Evolutionary conservation across 352 stramenopile species (phyloP).

Genomic region (Pythium diclinum): DNA sequence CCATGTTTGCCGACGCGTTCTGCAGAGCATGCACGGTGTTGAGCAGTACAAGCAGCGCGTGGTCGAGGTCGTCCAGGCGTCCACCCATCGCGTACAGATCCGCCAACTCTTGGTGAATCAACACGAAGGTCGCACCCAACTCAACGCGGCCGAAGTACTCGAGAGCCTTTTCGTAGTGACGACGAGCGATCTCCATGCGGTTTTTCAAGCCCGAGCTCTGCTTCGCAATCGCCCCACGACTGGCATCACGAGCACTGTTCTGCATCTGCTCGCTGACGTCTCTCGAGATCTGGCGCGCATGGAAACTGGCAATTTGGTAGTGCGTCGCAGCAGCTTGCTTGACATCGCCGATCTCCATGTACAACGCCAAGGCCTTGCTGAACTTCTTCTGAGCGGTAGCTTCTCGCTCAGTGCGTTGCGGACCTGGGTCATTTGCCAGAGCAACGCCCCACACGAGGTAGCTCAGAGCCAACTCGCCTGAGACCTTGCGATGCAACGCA

Average conservation of each 20-base stretch:
- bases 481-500: slow-evolving; percentile 66
- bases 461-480: slow-evolving; percentile 75
- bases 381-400: slow-evolving; percentile 60
- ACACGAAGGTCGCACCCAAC: slow-evolving; percentile 70
- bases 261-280: slow-evolving; percentile 26
- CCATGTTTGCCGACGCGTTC: slow-evolving; percentile 32
- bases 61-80: slow-evolving; percentile 68
- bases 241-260: background rate
- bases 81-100: slow-evolving; percentile 69
- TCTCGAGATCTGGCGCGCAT: slow-evolving; percentile 54
- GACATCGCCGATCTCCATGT: slow-evolving; percentile 59
- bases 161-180: slow-evolving; percentile 82
- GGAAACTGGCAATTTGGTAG: slow-evolving; percentile 84
- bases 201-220: slow-evolving; percentile 37
- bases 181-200: slow-evolving; percentile 78
- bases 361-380: slow-evolving; percentile 70
- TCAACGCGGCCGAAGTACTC: slow-evolving; percentile 72
- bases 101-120: slow-evolving; percentile 81
- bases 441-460: slow-evolving; percentile 82
- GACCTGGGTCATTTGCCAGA: slow-evolving; percentile 30
- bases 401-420: slow-evolving; percentile 33
- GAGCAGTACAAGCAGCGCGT: slow-evolving; percentile 71
- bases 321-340: slow-evolving; percentile 80
- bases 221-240: background rate
- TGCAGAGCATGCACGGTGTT: slow-evolving; percentile 74